Evolutionary conservation across 2,329 filamentous ascomycete genomes (phyloP), one percentile per base, ranked within the genome.

Genomic region (Colletotrichum abscissum): DNA sequence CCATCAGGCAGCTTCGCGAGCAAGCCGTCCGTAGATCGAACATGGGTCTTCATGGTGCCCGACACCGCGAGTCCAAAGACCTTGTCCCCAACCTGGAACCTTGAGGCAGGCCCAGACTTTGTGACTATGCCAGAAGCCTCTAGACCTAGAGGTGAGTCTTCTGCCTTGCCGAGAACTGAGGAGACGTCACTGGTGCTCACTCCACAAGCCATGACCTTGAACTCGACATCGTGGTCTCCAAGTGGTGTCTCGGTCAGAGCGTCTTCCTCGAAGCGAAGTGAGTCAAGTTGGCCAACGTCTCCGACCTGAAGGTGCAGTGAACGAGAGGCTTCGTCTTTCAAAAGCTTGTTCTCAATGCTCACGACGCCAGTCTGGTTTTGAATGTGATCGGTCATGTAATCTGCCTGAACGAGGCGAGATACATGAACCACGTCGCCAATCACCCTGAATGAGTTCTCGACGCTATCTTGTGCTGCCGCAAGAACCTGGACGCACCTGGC

Each of bases 141-240:
- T 5, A 76, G 60, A 3, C 79, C 80, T 9, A 84, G 69, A 16
- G 63, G 35, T 2, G 71, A 54, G 9, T 69, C 69, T 1, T 74
- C 60, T 0, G 78, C 52, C 56, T 78, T 74, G 2, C 78, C 78
- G 54, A 77, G 78, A 2, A 38, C 82, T 79, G 26, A 84, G 82
- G 68, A 79, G 0, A 86, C 78, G 71, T 89, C 87, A 26, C 81
- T 80, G 75, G 84, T 84, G 76, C 85, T 88, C 67, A 88, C 77
- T 0, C 85, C 85, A 1, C 83, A 80, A 8, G 83, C 83, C 49
- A 80, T 81, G 19, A 85, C 79, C 68, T 83, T 80, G 66, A 87
- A 80, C 73, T 86, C 84, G 6, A 87, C 76, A 35, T 86, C 79
- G 33, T 82, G 78, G 0, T 76, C 78, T 0, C 76, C 78, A 22